A percentile compares a stretch with the other conserved stretches of the same genome.
Evolutionary conservation across 1,284 basidiomycete genomes (phyloP).

Genomic region (Schizophyllum amplum): DNA sequence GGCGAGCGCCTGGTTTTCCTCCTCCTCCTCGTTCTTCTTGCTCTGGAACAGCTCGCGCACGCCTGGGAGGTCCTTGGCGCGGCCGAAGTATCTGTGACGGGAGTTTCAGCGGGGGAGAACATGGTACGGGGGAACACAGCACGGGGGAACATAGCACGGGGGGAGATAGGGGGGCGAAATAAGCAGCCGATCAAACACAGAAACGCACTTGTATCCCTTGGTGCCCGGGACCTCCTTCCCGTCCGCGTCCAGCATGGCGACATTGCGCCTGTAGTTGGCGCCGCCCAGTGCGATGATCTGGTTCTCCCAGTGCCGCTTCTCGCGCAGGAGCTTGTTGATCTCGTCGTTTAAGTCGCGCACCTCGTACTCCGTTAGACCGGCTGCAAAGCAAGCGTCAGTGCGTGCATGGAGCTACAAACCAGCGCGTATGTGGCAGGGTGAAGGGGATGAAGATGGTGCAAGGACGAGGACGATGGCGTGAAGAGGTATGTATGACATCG

Average conservation of each 20-base stretch:
- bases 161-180: no score
- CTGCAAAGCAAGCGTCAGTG: no score
- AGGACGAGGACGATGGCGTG: no score
- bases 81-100: conserved; percentile 80
- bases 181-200: no score
- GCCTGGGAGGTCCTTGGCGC: conserved; percentile 93
- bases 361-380: conserved; percentile 92
- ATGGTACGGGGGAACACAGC: no score
- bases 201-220: conserved; percentile 96
- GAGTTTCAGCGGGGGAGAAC: conserved; percentile 1
- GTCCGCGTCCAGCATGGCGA: conserved; percentile 88
- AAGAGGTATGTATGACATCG: no score
- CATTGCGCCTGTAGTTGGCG: conserved; percentile 91
- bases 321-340: conserved; percentile 92
- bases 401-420: no score
- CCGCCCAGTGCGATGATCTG: conserved; percentile 94
- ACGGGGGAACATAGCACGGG: no score
- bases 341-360: conserved; percentile 96
- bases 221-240: conserved; percentile 93
- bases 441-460: no score
- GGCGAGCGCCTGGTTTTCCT: conserved; percentile 70
- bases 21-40: conserved; percentile 76
- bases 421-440: no score
- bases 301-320: conserved; percentile 97
- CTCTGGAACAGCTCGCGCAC: conserved; percentile 90